Conservation (phyloP, 805 yeast genomes). For the Babjeviella inositovora region DNA sequence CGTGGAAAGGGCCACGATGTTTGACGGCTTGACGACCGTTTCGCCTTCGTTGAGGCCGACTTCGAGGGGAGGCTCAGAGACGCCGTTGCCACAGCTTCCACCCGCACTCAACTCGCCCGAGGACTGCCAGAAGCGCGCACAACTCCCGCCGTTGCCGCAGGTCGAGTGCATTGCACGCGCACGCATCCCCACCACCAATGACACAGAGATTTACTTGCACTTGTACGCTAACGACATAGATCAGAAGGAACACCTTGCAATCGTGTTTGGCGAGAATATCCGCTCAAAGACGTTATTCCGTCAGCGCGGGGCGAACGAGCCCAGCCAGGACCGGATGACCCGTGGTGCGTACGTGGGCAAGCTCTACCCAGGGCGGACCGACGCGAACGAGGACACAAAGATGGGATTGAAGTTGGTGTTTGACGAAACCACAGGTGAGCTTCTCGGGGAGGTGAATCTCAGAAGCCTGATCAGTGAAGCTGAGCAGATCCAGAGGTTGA, state of each 20-base stretch:
- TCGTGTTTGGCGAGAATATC: constrained; percentile 88
- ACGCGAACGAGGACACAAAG: constrained; percentile 46
- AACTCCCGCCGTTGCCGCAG: constrained; percentile 51
- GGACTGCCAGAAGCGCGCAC: too few relatives aligned
- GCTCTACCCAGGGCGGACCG: constrained; percentile 69
- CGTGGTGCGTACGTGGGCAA: constrained; percentile 94
- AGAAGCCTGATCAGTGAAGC: constrained; percentile 6
- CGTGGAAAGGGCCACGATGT: too few relatives aligned
- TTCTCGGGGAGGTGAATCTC: too few relatives aligned
- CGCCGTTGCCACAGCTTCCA: too few relatives aligned
- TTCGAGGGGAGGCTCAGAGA: too few relatives aligned
- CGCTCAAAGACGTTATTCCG: constrained; percentile 61
- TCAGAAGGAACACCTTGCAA: constrained; percentile 88
- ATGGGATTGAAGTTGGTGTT: too few relatives aligned
- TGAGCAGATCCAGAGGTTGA: too few relatives aligned
- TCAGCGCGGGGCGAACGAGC: constrained; percentile 45
- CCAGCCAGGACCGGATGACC: constrained; percentile 93
- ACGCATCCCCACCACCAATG: constrained; percentile 89
- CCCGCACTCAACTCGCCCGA: too few relatives aligned
- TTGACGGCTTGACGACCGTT: too few relatives aligned
- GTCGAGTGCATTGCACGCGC: constrained; percentile 90
- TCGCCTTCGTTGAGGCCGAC: too few relatives aligned
- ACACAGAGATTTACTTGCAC: constrained; percentile 88
- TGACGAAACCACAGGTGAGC: too few relatives aligned
- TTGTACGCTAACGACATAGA: constrained; percentile 77